Base-by-base conservation (phyloP, 2,329 filamentous ascomycete genomes). In the Lecanoromycetidae sp. region DNA sequence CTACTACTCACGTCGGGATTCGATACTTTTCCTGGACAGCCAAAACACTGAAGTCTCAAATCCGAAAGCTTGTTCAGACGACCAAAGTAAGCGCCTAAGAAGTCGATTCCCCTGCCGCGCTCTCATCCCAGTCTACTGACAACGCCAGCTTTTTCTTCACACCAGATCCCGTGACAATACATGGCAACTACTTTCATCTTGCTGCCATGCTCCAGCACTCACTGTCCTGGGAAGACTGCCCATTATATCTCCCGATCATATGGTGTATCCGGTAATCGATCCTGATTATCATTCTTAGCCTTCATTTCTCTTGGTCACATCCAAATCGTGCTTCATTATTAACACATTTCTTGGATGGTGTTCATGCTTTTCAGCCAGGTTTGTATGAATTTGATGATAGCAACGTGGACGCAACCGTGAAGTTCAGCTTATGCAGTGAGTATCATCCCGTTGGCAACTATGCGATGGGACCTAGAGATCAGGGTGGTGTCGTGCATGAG, bases 401-500 rank as follows among this genome's bases (percentile, higher is more conserved):
- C 5, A 48, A 53, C 22, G 30, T 48, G 20, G 30, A 49, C 30
- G 44, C 17, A 7, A 40, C 38, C 19, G 37, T 56, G 3, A 60
- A 60, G 1, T 63, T 64, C 12, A 45, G 22, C 20, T 54, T 65
- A 10, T 59, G 56, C 15, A 69, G 66, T 2, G 67, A 66, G 45
- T 75, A 69, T 54, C 73, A 76, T 55, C 65, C 69, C 0, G 58
- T 65, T 1, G 70, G 74, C 9, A 74, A 68, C 10, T 66, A 66
- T 34, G 65, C 68, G 4, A 75, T 75, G 71, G 58, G 69, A 45
- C 69, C 69, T 2, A 55, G 58, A 25, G 63, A 64, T 15, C 53
- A 58, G 30, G 27, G 56, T 33, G 64, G 63, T 9, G 63, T 66
- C 17, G 62, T 67, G 23, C 63, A 68, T 46, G 51, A 55, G 1